Evolutionary conservation across 805 yeast species (phyloP), one percentile per base, ranked within the genome.

Genomic region (Ogataea glucozyma): DNA sequence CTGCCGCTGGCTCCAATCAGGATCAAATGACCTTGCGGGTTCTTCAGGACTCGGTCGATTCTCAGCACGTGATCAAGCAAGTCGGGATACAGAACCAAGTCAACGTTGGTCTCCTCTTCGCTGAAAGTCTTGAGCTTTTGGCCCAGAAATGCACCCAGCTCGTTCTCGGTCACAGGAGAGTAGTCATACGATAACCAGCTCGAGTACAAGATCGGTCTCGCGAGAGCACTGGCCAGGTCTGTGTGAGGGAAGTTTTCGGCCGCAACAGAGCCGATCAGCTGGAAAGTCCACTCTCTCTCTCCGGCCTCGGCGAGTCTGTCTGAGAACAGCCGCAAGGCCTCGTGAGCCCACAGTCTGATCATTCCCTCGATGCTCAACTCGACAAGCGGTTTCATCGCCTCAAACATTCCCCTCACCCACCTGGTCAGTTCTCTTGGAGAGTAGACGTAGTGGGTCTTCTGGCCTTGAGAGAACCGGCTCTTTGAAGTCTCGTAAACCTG

Each of bases 381-480:
- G 11, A 27, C 34, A 6, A 46, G n/a, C 2, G 60, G 37, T 35
- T 45, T 52, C 4, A 58, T 44, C 3, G 58, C 61, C 38, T 48
- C 76, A 34, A 78, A 71, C 1, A 90, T 62, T n/a, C 96, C 95
- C 44, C 85, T 72, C 1, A 79, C 70, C 95, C 96, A 88, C 44
- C 98, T 69, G 0, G 97, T 88, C 11, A 90, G 70, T 59, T 90
- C 98, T 60, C 98, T 79, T 0, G 98, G 98, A 17, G 95, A 83
- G 57, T 83, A 85, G 0, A 87, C 67, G 54, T 88, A 88, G 56
- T 86, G 91, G 1, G 76, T 65, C 22, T 72, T 78, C 0, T 52
- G 46, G 0, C 44, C 43, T 0, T 64, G 40, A 0, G 69, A 61
- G 51, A 85, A 79, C 1, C 54, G 46, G 0, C 45, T 33, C 31